phyloP scores from a whole-genome alignment of 2,329 filamentous ascomycete genomes.

The Dactylellina sp. region DNA sequence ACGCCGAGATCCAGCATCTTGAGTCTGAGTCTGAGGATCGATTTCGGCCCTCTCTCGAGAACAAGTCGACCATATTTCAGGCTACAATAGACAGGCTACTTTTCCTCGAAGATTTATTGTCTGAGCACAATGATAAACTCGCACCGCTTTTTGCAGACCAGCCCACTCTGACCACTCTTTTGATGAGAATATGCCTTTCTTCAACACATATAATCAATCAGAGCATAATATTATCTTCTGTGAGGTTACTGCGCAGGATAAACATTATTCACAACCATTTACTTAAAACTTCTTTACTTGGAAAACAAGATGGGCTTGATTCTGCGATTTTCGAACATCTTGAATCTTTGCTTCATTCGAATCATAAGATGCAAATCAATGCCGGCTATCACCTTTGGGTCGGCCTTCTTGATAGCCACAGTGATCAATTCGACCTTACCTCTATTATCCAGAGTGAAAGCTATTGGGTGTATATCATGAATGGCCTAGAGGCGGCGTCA shows the following conservation, averaged over 20 bases:
- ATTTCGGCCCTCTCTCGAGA: conserved; percentile 27
- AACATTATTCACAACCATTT: conserved; percentile 31
- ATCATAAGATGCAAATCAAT: conserved; percentile 43
- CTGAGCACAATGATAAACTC: conserved; percentile 27
- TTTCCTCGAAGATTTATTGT: conserved; percentile 45
- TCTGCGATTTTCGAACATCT: conserved; percentile 36
- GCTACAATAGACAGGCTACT: conserved; percentile 39
- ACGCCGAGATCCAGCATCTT: conserved; percentile 25
- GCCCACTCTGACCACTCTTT: conserved; percentile 8
- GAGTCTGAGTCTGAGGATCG: conserved; percentile 18
- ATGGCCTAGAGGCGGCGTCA: conserved; percentile 58
- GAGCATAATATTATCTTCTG: conserved; percentile 40
- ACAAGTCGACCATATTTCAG: conserved; percentile 27
- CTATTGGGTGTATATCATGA: conserved; percentile 53
- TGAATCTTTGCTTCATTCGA: conserved; percentile 31
- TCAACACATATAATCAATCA: conserved; percentile 40
- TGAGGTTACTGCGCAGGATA: conserved; percentile 38
- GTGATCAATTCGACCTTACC: conserved; percentile 24
- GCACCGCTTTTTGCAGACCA: conserved; percentile 1
- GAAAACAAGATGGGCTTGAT: conserved; percentile 18
- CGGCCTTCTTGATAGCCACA: conserved; percentile 40
- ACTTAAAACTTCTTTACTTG: conserved; percentile 1
- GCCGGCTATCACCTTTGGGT: conserved; percentile 53
- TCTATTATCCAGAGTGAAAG: conserved; percentile 35
- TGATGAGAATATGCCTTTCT: conserved; percentile 38